Conservation (phyloP, 2,329 filamentous ascomycete genomes). For the Oidium heveae region DNA sequence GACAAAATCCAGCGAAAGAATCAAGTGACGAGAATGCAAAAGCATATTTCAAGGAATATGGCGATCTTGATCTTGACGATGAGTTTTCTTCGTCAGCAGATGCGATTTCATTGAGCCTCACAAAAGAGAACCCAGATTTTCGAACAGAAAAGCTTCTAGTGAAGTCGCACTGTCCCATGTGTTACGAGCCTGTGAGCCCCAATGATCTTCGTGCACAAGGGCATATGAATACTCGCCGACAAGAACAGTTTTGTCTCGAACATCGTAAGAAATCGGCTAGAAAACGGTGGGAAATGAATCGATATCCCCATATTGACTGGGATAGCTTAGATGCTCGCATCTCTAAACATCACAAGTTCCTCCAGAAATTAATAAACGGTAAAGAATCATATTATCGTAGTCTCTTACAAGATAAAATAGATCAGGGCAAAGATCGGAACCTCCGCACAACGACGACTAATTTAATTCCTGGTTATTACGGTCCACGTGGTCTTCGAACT, state of each 20-base stretch:
- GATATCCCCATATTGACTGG: constrained; percentile 53
- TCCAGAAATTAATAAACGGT: constrained; percentile 33
- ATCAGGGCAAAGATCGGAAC: constrained; percentile 31
- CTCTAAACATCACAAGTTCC: constrained; percentile 23
- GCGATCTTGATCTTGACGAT: background rate
- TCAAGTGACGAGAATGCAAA: background rate
- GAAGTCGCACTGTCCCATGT: constrained; percentile 34
- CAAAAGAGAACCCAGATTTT: background rate
- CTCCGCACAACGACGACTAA: constrained; percentile 25
- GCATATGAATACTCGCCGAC: constrained; percentile 28
- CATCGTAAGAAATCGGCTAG: constrained; percentile 32
- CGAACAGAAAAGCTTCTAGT: background rate
- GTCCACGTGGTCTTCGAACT: constrained; percentile 40
- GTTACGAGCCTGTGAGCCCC: constrained; percentile 30
- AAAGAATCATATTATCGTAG: constrained; percentile 32
- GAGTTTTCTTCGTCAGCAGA: background rate
- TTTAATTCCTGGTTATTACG: constrained; percentile 62
- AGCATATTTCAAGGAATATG: background rate
- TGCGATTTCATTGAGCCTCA: background rate
- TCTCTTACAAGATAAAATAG: constrained; percentile 27
- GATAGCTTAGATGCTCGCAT: constrained; percentile 31
- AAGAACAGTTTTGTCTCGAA: constrained; percentile 35
- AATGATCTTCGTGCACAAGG: constrained; percentile 27
- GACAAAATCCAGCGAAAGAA: background rate
- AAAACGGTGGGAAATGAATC: constrained; percentile 17